Evolutionary conservation across 805 yeast species (phyloP).

Genomic region (Clavispora carvajalis): DNA sequence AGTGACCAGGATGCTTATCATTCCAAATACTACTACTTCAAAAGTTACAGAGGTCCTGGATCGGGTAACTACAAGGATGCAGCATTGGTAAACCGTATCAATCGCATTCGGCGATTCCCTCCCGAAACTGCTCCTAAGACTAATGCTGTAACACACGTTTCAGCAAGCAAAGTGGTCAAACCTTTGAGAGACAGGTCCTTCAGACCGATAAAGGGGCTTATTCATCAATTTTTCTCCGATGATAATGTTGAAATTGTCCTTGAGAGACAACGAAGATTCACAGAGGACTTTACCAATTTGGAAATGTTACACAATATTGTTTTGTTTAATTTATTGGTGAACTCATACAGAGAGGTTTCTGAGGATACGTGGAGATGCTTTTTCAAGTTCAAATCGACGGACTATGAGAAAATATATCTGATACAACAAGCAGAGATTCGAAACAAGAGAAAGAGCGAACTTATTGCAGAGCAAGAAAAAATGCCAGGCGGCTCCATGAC

Average conservation of each 20-base stretch:
- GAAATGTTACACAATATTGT: slow-evolving; percentile 41
- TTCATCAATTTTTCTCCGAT: slow-evolving; percentile 29
- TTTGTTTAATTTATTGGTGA: slow-evolving; percentile 35
- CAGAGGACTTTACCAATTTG: slow-evolving; percentile 33
- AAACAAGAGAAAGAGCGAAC: slow-evolving; percentile 7
- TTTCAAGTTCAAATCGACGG: slow-evolving; percentile 33
- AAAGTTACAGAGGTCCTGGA: slow-evolving; percentile 41
- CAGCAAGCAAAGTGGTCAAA: slow-evolving; percentile 14
- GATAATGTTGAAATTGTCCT: slow-evolving; percentile 26
- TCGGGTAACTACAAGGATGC: slow-evolving; percentile 43
- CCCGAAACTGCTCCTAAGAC: slow-evolving; percentile 7
- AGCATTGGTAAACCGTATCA: slow-evolving; percentile 34
- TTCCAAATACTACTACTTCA: slow-evolving; percentile 36
- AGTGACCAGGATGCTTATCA: slow-evolving; percentile 33
- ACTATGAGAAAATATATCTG: slow-evolving; percentile 32
- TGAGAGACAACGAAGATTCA: slow-evolving; percentile 23
- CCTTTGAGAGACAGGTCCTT: slow-evolving; percentile 13
- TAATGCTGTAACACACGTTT: slow-evolving; percentile 22
- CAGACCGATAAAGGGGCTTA: slow-evolving; percentile 32
- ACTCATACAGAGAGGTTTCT: slow-evolving; percentile 36
- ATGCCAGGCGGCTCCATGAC: slow-evolving; percentile 2
- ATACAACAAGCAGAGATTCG: slow-evolving; percentile 14
- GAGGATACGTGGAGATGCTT: slow-evolving; percentile 36
- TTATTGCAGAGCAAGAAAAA: slow-evolving; percentile 7
- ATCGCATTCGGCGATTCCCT: slow-evolving; percentile 22